phyloP scores from a whole-genome alignment of 331 rosid genomes.

The Erythrophleum ivorense region DNA sequence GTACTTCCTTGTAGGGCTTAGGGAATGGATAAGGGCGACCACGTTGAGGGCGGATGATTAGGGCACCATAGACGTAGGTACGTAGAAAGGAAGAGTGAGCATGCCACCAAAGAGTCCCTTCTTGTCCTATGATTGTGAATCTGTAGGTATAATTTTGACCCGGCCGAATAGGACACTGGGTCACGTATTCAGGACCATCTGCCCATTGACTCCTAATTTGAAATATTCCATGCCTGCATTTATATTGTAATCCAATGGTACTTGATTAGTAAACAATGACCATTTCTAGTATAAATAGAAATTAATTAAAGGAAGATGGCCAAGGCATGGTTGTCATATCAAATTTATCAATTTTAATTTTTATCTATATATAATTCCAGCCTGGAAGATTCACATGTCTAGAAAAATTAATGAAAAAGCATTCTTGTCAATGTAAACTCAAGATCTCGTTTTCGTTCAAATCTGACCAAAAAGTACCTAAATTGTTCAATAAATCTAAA shows the following conservation, averaged over 20 bases:
- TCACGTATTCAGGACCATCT: constrained; percentile 53
- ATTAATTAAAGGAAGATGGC: neutral
- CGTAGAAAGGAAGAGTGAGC: constrained; percentile 48
- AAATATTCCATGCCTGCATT: constrained; percentile 50
- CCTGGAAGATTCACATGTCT: neutral
- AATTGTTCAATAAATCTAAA: neutral
- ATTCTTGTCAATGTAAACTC: neutral
- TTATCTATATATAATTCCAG: neutral
- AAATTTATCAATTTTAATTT: neutral
- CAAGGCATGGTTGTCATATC: neutral
- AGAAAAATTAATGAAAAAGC: neutral
- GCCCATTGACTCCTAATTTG: constrained; percentile 44
- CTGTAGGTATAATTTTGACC: constrained; percentile 36
- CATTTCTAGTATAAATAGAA: neutral
- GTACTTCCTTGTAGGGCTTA: constrained; percentile 36
- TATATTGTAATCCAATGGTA: neutral
- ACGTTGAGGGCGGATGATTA: constrained; percentile 34
- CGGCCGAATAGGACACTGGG: constrained; percentile 47
- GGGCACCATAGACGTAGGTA: constrained; percentile 49
- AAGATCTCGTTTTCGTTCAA: neutral
- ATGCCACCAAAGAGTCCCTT: constrained; percentile 63
- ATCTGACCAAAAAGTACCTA: neutral
- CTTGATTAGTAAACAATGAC: too few species aligned
- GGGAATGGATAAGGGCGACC: constrained; percentile 33
- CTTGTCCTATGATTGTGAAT: constrained; percentile 42